These are phyloP conservation scores for Jatropha multifida DNA, from an alignment of 441 rosid genomes.

Conservation along the genomic window DNA sequence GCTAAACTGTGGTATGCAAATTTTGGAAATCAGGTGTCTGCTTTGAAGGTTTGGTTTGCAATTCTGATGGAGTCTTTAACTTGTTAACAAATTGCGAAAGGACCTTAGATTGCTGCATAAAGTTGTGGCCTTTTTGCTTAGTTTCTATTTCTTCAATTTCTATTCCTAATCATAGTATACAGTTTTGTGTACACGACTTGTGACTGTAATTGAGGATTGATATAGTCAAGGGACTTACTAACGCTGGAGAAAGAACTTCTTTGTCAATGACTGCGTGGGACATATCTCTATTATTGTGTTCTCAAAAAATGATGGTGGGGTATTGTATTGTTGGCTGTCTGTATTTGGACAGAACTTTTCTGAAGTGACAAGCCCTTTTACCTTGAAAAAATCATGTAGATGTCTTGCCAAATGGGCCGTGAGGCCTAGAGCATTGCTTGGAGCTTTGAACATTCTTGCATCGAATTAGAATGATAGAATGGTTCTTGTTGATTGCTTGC, in stretches of 20 bases:
- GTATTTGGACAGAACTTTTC: constrained; percentile 23
- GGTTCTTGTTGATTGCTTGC: constrained; percentile 9
- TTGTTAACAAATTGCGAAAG: constrained; percentile 9
- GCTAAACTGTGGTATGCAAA: constrained; percentile 7
- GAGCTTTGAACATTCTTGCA: not conserved
- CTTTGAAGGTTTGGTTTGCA: constrained; percentile 11
- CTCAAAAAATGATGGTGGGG: constrained; percentile 41
- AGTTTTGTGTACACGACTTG: constrained; percentile 2
- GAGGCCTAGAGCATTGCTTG: not conserved
- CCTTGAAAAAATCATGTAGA: constrained; percentile 7
- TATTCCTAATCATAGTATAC: not conserved
- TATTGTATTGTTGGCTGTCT: constrained; percentile 28
- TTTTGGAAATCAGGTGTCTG: constrained; percentile 18
- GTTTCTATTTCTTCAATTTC: not conserved
- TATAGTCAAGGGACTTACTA: constrained; percentile 8
- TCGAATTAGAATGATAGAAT: constrained; percentile 1
- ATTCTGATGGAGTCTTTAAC: constrained; percentile 1
- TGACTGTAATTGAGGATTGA: constrained; percentile 9
- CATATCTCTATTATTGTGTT: constrained; percentile 37
- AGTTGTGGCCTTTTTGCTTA: constrained; percentile 6
- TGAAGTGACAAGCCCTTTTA: constrained; percentile 20
- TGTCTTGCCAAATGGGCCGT: constrained; percentile 13
- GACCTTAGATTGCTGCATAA: constrained; percentile 9
- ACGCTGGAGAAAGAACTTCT: constrained; percentile 6
- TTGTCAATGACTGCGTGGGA: constrained; percentile 13